Evolutionary conservation across 805 yeast genomes (phyloP).

Genomic region (Lachancea quebecensis): DNA sequence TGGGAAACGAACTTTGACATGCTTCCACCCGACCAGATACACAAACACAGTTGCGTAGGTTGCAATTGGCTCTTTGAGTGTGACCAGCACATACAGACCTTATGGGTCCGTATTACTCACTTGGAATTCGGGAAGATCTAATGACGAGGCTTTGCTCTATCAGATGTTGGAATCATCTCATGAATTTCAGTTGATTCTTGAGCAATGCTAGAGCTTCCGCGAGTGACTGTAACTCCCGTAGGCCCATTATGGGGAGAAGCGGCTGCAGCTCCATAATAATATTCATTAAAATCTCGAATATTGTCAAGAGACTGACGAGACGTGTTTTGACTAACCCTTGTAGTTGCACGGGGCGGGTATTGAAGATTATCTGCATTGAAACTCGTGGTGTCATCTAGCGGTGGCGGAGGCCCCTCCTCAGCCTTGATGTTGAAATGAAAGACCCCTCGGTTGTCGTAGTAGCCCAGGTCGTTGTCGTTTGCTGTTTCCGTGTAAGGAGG

Average conservation of each 20-base stretch:
- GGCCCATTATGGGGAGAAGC: too few species aligned
- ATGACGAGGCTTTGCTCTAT: too few species aligned
- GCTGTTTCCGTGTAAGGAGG: slow-evolving; percentile 65
- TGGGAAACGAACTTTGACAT: too few species aligned
- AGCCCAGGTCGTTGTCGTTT: slow-evolving; percentile 70
- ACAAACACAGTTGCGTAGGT: too few species aligned
- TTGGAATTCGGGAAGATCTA: too few species aligned
- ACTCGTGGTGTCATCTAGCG: slow-evolving; percentile 3
- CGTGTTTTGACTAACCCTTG: not conserved
- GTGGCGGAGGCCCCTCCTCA: slow-evolving; percentile 27
- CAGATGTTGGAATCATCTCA: too few species aligned
- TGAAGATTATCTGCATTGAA: not conserved
- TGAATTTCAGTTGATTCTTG: too few species aligned
- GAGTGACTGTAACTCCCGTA: not conserved
- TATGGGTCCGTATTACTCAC: too few species aligned
- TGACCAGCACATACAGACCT: too few species aligned
- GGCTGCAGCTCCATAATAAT: slow-evolving; percentile 4
- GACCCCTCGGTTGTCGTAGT: slow-evolving; percentile 58
- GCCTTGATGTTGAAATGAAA: slow-evolving; percentile 36
- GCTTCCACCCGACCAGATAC: too few species aligned
- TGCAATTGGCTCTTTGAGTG: too few species aligned
- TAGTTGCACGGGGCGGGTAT: slow-evolving; percentile 3
- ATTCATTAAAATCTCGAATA: slow-evolving; percentile 1
- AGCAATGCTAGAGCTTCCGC: not conserved
- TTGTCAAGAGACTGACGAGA: not conserved